A percentile compares a stretch with the other conserved stretches of the same genome.
Conservation (phyloP, 2,329 filamentous ascomycete species). For the Pseudogymnoascus sp. region DNA sequence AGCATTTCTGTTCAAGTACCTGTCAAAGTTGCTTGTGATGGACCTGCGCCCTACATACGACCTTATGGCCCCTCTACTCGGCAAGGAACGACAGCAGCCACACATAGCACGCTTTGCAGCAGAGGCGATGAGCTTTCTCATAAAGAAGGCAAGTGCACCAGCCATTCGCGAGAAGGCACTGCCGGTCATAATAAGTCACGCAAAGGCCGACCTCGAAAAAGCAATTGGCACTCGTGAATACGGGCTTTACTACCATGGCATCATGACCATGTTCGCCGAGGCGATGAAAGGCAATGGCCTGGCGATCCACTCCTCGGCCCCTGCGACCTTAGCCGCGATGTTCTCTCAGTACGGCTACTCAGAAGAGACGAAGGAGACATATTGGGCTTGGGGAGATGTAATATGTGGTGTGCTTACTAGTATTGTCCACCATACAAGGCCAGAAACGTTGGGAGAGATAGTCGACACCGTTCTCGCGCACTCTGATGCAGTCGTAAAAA, state of each 20-base stretch:
- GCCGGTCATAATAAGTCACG: constrained; percentile 61
- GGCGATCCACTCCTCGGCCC: constrained; percentile 52
- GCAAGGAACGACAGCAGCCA: constrained; percentile 70
- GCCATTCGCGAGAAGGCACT: constrained; percentile 70
- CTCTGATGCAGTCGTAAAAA: constrained; percentile 31
- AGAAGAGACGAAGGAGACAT: constrained; percentile 38
- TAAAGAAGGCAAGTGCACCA: constrained; percentile 76
- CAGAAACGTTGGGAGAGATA: constrained; percentile 64
- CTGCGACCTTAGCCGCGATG: constrained; percentile 45
- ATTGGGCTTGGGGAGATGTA: constrained; percentile 54
- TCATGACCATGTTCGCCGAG: constrained; percentile 90
- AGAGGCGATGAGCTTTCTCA: constrained; percentile 86
- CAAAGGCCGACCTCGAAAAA: constrained; percentile 58
- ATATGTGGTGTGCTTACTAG: constrained; percentile 71
- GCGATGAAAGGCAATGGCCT: constrained; percentile 58
- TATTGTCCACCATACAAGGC: constrained; percentile 71
- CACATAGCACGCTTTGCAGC: constrained; percentile 90
- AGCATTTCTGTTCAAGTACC: constrained; percentile 94
- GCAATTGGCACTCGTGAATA: constrained; percentile 49
- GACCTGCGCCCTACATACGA: constrained; percentile 79
- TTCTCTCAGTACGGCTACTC: constrained; percentile 40
- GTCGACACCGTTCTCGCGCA: constrained; percentile 53
- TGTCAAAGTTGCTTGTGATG: constrained; percentile 77
- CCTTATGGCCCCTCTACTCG: constrained; percentile 75
- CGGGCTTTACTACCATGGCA: constrained; percentile 69